Base-by-base conservation (phyloP, 2,329 filamentous ascomycete genomes). In the Pseudonectria foliicola region DNA sequence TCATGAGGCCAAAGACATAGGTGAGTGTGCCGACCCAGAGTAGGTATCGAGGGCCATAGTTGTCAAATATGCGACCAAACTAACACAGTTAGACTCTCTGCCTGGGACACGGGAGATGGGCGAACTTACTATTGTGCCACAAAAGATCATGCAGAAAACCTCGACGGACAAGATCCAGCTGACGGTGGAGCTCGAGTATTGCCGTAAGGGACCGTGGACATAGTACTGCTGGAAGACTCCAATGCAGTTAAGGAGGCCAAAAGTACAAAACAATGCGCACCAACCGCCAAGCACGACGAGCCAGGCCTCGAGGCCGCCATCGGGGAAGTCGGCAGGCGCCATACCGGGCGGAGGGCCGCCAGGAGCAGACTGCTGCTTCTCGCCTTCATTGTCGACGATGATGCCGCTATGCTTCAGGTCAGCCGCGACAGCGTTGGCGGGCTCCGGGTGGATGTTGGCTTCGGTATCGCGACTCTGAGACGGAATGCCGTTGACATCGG, bases 1-100 rank as follows among this genome's bases (percentile, higher is more conserved):
- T 80, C 75, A 82, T 80, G 13, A 82, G 56, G 15, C 75, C 73
- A 29, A 82, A 73, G 42, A 82, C 65, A 54, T 80, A 75, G 38
- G 72, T 53, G 39, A 79, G 46, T 4, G 68, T 69, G 21, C 77
- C 77, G 33, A 59, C 46, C 13, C 70, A 42, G 11, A 82, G 59
- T 4, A 85, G 61, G 39, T 64, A 72, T 26, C 68, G 67, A 1
- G 81, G 77, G 2, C 82, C 82, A 43, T 75, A 74, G 43, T 66
- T 73, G 54, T 86, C 82, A 46, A 75, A 83, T 10, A 82, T 30
- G 27, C 71, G 74, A 2, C 82, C 82, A 33, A 64, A 77, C 38
- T 56, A 39, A 29, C 10, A 29, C 32, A 14, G 36, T 38, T 35
- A 44, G 34, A 10, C 12, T 27, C 13, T 12, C 7, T 7, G n/a